Evolutionary conservation across 1,284 basidiomycete genomes (phyloP), one percentile per base, ranked within the genome.

Genomic region (Exobasidium rhododendri): DNA sequence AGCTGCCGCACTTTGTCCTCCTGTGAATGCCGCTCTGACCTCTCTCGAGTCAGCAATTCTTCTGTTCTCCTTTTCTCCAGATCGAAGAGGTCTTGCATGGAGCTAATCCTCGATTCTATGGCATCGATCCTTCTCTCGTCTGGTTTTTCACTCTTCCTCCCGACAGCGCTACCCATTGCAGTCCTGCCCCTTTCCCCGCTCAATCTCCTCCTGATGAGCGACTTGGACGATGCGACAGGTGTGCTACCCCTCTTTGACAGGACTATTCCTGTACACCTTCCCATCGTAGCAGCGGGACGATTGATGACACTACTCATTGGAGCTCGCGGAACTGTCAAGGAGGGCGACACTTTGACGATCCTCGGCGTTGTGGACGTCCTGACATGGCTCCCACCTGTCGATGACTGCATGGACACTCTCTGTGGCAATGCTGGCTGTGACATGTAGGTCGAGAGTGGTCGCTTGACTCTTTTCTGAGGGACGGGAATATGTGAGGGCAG

Each of bases 41-140:
- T 60, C 24, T 73, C 75, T 32, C 63, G 65, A 55, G 59, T 66
- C 61, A 69, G 65, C 28, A 70, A 64, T 32, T 64, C 67, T 20
- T 71, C 64, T 6, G 68, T 69, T 55, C 73, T 75, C 56, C 69
- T 65, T 20, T 67, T 62, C 35, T 78, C 75, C n/a, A 70, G 64
- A 31, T 71, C 66, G 31, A 75, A 73, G 11, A 77, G 59, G 31
- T 70, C 68, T 46, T 70, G 67, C 74, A 77, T 73, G 40, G 68
- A 65, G 13, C 64, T 57, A 5, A 73, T 58, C 3, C 66, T 67
- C 0, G 65, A 67, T 50, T 73, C 69, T 62, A 73, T 68, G 3
- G 68, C 70, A 35, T 68, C 67, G 66, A 73, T 58, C 22, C 57
- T 32, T 5, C 57, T 46, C 11, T 57, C 29, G 14, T 40, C 10